Percentiles rank a stretch among this genome's conserved stretches.
phyloP scores from a whole-genome alignment of 2,329 filamentous ascomycete genomes.

The Pseudovirgaria hyperparasitica region DNA sequence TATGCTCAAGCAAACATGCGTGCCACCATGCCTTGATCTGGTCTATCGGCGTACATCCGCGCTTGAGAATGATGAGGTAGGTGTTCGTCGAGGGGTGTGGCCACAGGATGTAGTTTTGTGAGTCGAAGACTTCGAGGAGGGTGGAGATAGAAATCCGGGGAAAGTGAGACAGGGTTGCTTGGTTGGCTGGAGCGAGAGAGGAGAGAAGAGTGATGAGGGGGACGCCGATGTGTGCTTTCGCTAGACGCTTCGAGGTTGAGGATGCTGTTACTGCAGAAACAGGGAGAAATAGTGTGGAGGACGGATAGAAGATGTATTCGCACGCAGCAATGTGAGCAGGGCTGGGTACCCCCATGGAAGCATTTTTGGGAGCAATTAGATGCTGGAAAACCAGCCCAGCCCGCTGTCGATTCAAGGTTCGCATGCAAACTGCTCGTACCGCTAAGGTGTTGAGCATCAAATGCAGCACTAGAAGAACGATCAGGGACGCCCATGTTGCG shows the following conservation, averaged over 20 bases:
- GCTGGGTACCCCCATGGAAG: no score
- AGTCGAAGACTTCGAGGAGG: constrained; percentile 39
- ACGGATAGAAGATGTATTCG: no score
- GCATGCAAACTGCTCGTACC: constrained; percentile 73
- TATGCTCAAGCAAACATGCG: constrained; percentile 37
- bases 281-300: no score
- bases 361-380: no score
- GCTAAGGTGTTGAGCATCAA: constrained; percentile 77
- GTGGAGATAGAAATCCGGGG: constrained; percentile 8
- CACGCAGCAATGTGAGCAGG: no score
- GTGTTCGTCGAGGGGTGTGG: constrained; percentile 30
- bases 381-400: constrained; percentile 63
- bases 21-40: constrained; percentile 53
- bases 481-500: constrained; percentile 62
- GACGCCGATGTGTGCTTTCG: no score
- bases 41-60: constrained; percentile 33
- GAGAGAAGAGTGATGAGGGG: no score
- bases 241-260: no score
- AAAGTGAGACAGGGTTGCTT: not conserved
- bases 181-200: constrained; percentile 5
- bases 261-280: no score
- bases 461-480: constrained; percentile 61
- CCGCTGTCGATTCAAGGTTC: constrained; percentile 72
- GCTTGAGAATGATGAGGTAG: constrained; percentile 52
- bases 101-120: constrained; percentile 50